phyloP scores from a whole-genome alignment of 2,329 filamentous ascomycete genomes.

The Xylariales sp. region DNA sequence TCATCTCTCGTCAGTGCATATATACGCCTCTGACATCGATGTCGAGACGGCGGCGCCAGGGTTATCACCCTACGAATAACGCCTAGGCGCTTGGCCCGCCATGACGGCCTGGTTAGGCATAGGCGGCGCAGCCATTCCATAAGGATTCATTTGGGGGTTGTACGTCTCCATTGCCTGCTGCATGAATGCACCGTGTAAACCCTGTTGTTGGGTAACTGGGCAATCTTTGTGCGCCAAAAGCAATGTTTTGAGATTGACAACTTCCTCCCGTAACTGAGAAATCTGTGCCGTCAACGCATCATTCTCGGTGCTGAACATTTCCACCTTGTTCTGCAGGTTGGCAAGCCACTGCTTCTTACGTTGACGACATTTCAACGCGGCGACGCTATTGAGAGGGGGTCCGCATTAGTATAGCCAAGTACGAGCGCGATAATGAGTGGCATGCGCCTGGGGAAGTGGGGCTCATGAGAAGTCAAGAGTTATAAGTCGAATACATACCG shows the following conservation, averaged over 20 bases:
- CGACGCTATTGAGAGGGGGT: constrained; percentile 76
- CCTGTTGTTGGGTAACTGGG: constrained; percentile 84
- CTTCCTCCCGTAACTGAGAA: constrained; percentile 80
- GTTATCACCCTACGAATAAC: constrained; percentile 33
- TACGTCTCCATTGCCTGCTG: constrained; percentile 52
- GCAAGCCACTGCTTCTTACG: constrained; percentile 98
- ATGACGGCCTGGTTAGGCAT: constrained; percentile 51
- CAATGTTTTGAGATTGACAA: constrained; percentile 90
- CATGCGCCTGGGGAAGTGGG: background rate
- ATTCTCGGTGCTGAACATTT: constrained; percentile 88
- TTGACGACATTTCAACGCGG: constrained; percentile 93
- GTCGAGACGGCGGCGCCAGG: no score
- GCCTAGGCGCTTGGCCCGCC: constrained; percentile 38
- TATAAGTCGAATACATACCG: constrained; percentile 68
- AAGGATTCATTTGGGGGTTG: constrained; percentile 54
- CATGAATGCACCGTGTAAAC: constrained; percentile 56
- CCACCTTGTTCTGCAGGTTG: constrained; percentile 91
- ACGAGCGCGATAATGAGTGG: background rate
- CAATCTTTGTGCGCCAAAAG: constrained; percentile 95
- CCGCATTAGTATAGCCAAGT: no score
- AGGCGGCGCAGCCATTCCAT: constrained; percentile 47
- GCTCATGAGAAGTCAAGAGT: no score
- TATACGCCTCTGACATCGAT: no score
- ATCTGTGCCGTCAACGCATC: constrained; percentile 82
- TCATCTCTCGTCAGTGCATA: no score